Evolutionary conservation across 441 rosid genomes (phyloP), one percentile per base, ranked within the genome.

Genomic region (Breynia disticha): DNA sequence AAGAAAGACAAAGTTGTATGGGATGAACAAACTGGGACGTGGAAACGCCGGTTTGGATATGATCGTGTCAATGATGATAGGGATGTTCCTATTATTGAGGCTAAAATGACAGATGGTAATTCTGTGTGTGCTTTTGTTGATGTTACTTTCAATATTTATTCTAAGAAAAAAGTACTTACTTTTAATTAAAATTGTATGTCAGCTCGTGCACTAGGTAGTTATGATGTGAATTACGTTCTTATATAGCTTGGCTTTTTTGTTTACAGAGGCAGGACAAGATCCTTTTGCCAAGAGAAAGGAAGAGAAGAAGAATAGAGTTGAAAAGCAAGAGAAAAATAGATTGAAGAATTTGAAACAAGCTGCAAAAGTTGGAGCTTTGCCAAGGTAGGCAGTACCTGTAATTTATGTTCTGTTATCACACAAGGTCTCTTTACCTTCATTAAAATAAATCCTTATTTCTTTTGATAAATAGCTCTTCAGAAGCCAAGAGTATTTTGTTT

Each of bases 31-130:
- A 93, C 97, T 21, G 71, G 73, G 50, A 52, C 79, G 14, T 93
- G 96, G 81, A 93, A 93, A 71, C 91, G 95, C 21, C 79, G 87
- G 14, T 82, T 67, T 76, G 97, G 98, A 50, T 88, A 81, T 51
- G 95, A 91, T 67, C 95, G 90, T 62, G 96, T 84, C 56, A 83
- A 88, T 57, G 95, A 93, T 60, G 97, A 93, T 75, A 65, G 72
- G 43, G 97, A 93, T 56, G 48, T 93, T 20, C 90, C 97, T 45
- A 84, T 93, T 57, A 77, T 88, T 42, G 98, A 86, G 59, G 95
- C 95, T 70, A 93, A 88, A 74, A 76, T 61, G 71, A 64, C 94
- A 50, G 95, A 88, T 72, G 97, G 97, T 91, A 76, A 41, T 55
- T 24, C 35, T 52, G 1, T 46, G 16, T 2, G n/a, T 50, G 37